Base-by-base conservation (phyloP, 306 rosid genomes). In the Echinosophora koreensis region DNA sequence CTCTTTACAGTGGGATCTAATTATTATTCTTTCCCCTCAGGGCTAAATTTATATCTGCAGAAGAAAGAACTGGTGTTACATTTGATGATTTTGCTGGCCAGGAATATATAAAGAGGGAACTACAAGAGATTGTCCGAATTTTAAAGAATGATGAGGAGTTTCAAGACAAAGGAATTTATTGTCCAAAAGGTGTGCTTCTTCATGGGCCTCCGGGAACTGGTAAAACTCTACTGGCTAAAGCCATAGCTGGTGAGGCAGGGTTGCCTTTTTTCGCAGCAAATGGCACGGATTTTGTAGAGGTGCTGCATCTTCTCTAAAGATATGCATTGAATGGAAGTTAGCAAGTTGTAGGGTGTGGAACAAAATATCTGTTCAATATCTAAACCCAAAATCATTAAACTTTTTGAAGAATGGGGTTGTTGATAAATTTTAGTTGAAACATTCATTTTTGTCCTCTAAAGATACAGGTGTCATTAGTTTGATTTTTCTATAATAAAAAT, bases 121-220 rank as follows among this genome's bases (percentile, higher is more conserved):
- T 94, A 59, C 97, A 90, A 87, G 98, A 94, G 90, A 92, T 94
- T 71, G 98, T 94, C 57, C 88, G 90, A 68, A 90, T 94, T 87
- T 84, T 94, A 73, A 94, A 89, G 73, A 89, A 94, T 77, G 98
- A 90, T 11, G 97, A 92, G 83, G 97, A 92, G 84, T 94, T 92
- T 83, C 97, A 92, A 81, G 95, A 89, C 76, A 90, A 88, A 80
- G 98, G 98, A 66, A 94, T 94, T 59, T 94, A 94, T 84, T 89
- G 98, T 86, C 98, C 97, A 41, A 92, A 92, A 89, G 98, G 98
- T 30, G 98, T 94, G 11, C 95, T 94, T 85, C 97, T 94, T 70
- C 97, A 94, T 72, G 98, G 98, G 64, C 98, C 98, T 81, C 98
- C 98, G 60, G 98, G 98, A 84, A 94, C 98, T 18, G 98, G 98